Base-by-base conservation (phyloP, 495 filamentous ascomycete species). In the Talaromyces stipitatus region DNA sequence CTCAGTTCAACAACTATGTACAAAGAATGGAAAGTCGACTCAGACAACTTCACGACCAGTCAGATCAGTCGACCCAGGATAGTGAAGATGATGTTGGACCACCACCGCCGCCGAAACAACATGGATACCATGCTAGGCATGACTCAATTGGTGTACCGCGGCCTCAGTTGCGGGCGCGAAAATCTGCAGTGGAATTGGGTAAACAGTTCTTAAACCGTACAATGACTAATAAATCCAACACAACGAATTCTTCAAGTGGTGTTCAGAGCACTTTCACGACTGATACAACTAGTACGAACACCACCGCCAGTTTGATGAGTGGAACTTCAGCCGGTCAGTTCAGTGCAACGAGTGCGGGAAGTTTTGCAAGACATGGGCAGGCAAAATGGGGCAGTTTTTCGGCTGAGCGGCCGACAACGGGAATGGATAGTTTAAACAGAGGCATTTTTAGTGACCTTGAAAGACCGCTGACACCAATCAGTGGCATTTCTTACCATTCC, bases 271-370 rank as follows among this genome's bases (percentile, higher is more conserved):
- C 78, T 46, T 79, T 80, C n/a, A 92, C 89, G 6, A 86, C 85
- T 63, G 74, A 75, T 58, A 92, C 86, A 45, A 80, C 74, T 7
- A 87, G 82, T 62, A 94, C 91, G 54, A 80, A 79, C 60, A 97
- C 92, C 7, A 84, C 86, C 64, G 81, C 84, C 57, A 96, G 90
- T 66, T 62, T 97, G 32, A 96, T 97, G 94, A 96, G 91, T 68
- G 94, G 91, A 7, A 74, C 80, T 28, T 97, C 92, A 45, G 95
- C 95, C 1, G 87, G 91, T 14, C 92, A 82, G 1, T 88, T 97
- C 67, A 96, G 91, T 67, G 89, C 92, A 36, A 97, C 95, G 0
- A 97, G 92, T 68, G 94, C 94, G 14, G 95, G 92, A 45, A 96
- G 91, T 69, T 82, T 92, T 28, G 91, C 90, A 23, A 80, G 94